Evolutionary conservation across 257 asterid species (phyloP).

Genomic region (Rehmannia glutinosa): DNA sequence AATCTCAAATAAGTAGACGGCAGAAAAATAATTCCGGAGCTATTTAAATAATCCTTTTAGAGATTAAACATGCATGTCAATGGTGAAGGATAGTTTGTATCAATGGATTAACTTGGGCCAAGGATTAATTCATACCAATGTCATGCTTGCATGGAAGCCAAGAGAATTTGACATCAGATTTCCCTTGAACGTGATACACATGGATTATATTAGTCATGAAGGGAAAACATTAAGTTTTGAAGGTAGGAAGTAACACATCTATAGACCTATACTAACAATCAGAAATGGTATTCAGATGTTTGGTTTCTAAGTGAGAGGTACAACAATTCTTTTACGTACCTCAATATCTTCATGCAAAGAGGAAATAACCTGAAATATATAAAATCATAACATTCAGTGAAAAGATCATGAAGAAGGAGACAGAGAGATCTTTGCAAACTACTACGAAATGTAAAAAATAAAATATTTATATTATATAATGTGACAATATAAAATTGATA

Average conservation of each 20-base stretch:
- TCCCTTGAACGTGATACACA: no score
- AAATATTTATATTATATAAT: no score
- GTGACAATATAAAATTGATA: no score
- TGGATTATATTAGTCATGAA: background rate
- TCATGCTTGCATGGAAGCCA: conserved; percentile 7
- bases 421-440: no score
- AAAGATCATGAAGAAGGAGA: conserved; percentile 3
- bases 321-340: conserved; percentile 34
- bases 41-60: background rate
- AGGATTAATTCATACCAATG: background rate
- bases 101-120: background rate
- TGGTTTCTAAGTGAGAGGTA: background rate
- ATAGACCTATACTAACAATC: background rate
- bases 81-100: background rate
- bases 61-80: background rate
- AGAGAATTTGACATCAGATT: no score
- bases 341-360: conserved; percentile 51
- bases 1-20: background rate
- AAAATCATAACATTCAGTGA: background rate
- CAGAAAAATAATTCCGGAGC: background rate
- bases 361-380: conserved; percentile 51
- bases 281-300: background rate
- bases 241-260: background rate
- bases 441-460: no score
- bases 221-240: background rate